phyloP scores from a whole-genome alignment of 2,329 filamentous ascomycete genomes.

The Verticillium isaacii region DNA sequence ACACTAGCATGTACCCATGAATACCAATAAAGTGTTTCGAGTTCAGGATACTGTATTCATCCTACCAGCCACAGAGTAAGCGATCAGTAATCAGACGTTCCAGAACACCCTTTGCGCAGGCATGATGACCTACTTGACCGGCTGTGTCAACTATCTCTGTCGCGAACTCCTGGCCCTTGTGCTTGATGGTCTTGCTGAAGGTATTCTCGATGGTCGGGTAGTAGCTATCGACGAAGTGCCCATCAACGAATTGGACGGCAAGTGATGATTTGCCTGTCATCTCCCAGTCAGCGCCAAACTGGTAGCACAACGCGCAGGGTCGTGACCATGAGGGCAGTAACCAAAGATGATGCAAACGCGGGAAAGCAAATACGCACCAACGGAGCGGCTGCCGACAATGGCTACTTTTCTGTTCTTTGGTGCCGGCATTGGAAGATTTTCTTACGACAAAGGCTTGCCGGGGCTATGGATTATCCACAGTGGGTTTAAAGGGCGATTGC shows the following conservation, averaged over 20 bases:
- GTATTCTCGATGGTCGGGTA: slow-evolving; percentile 99
- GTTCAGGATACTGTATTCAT: slow-evolving; percentile 98
- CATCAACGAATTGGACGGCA: slow-evolving; percentile 94
- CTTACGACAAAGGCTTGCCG: background rate
- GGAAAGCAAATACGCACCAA: slow-evolving; percentile 41
- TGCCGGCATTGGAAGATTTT: slow-evolving; percentile 49
- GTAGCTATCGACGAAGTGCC: slow-evolving; percentile 97
- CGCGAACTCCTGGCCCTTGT: slow-evolving; percentile 87
- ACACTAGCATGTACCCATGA: slow-evolving; percentile 97
- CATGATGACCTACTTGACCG: slow-evolving; percentile 64
- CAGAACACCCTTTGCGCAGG: background rate
- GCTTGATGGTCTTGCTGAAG: slow-evolving; percentile 91
- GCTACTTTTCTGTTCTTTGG: slow-evolving; percentile 92
- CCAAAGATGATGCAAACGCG: background rate
- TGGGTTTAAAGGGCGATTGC: background rate
- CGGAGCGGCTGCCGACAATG: slow-evolving; percentile 90
- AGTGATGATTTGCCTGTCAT: slow-evolving; percentile 87
- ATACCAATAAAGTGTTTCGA: slow-evolving; percentile 99
- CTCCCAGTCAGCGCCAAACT: no score
- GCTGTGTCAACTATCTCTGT: slow-evolving; percentile 99
- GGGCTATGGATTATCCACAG: background rate
- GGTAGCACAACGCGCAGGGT: no score
- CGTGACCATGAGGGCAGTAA: background rate
- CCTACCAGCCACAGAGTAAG: slow-evolving; percentile 43
- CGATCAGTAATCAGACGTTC: slow-evolving; percentile 5